Evolutionary conservation across 306 rosid genomes (phyloP), one percentile per base, ranked within the genome.

Genomic region (Quercus gilva): DNA sequence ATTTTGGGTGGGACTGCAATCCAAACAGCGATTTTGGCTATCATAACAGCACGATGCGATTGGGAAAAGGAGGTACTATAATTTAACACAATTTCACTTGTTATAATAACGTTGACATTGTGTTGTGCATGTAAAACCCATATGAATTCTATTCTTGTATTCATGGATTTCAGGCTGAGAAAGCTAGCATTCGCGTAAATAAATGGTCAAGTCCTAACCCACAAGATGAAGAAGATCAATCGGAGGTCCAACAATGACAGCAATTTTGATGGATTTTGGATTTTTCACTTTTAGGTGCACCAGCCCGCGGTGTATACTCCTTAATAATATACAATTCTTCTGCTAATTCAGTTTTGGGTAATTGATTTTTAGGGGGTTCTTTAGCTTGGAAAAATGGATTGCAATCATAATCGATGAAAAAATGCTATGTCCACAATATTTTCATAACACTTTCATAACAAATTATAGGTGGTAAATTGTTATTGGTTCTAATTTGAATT

Each of bases 1-100:
- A 88, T 92, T n/a, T 85, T 90, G 1, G 97, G 97, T 12, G 97
- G 97, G 33, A 92, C 96, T 0, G 87, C 85, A 29, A 9, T 84
- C 2, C 97, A 92, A 55, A 92, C 96, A 0, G 26, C 89, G 43
- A 78, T 89, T 69, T 78, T 89, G 10, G 67, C 82, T 37, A 74
- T 85, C 33, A n/a, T 90, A 15, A 85, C 87, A 3, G 37, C 65
- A 21, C 77, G 89, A 61, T 74, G 85, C 53, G 85, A 92, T 74
- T 92, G 97, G 96, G 84, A 89, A 58, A 88, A 82, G 0, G 90
- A 92, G 94, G 97, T 90, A 41, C 45, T 41, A 83, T 9, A 10
- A 11, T 49, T 49, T 49, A 49, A 49, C 3, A 26, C 12, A 53
- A 11, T 15, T 28, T 5, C 21, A 28, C 1, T 14, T 29, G 1